Evolutionary conservation across 495 filamentous ascomycete species (phyloP), one percentile per base, ranked within the genome.

Genomic region (Amniculicola lignicola): DNA sequence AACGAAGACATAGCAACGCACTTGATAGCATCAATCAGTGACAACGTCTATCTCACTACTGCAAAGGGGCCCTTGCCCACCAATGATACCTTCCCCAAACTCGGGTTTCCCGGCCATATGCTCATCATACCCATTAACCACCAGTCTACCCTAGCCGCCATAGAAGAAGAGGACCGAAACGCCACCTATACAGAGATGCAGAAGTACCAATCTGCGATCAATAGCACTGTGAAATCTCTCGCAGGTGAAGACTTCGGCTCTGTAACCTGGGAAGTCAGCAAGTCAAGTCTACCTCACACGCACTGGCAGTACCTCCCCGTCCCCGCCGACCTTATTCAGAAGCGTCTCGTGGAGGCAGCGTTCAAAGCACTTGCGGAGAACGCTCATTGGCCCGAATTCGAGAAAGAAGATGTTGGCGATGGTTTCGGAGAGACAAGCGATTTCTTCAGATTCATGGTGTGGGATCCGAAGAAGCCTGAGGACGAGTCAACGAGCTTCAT

Each of bases 221-320:
- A 92, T 55, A 66, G 69, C 25, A 93, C 96, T 86, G 69, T 79
- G 44, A 71, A 51, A 15, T 62, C 69, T 18, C 78, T 73, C 7
- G 71, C 74, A 57, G 69, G 76, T 64, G 70, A 74, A 14, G 52
- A 66, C 53, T 76, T 95, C 2, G 91, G 90, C 23, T 79, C 86
- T 7, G 88, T 97, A 2, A 92, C 90, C 0, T 98, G 89, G 79
- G 92, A 96, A 72, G 85, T 98, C 59, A 88, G 82, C 63, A 82
- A 90, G 15, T 74, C 72, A 2, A 76, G 77, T 10, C 89, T 89
- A 19, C 84, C 96, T 46, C 93, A 98, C 67, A 76, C 80, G 0
- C 93, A 96, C 65, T 96, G 92, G 93, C 93, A 98, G 74, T 92
- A 94, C 63, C 75, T 96, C 25, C 92, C 93, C 1, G 77, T 95